A percentile compares a stretch with the other conserved stretches of the same genome.
These are phyloP conservation scores for Solanum sejunctum DNA, from an alignment of 257 asterid genomes.

Conservation along the genomic window DNA sequence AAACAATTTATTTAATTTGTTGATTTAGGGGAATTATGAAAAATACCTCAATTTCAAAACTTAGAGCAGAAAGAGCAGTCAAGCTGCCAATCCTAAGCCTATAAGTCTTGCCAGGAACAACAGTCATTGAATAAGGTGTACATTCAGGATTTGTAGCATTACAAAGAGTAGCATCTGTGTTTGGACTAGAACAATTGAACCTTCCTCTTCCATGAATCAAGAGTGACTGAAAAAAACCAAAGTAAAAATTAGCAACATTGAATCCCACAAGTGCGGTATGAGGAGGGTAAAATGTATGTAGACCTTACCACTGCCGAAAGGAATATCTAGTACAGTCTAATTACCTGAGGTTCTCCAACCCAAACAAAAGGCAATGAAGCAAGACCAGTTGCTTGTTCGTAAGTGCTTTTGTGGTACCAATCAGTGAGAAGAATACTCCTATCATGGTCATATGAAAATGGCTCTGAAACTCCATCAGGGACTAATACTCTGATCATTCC, in stretches of 20 bases:
- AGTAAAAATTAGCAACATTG: not conserved
- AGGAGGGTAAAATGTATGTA: too few relatives aligned
- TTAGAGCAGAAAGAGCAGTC: conserved; percentile 68
- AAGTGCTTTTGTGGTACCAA: conserved; percentile 69
- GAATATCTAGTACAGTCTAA: not conserved
- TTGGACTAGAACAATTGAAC: conserved; percentile 49
- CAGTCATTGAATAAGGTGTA: conserved; percentile 40
- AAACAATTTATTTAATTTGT: not conserved
- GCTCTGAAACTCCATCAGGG: conserved; percentile 57
- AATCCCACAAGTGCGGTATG: too few relatives aligned
- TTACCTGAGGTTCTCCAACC: conserved; percentile 94
- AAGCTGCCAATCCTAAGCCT: conserved; percentile 81
- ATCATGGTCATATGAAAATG: conserved; percentile 55
- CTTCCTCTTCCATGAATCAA: conserved; percentile 81
- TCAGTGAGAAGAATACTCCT: conserved; percentile 58
- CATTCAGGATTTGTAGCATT: conserved; percentile 67
- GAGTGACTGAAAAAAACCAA: conserved; percentile 40
- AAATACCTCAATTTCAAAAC: conserved; percentile 66
- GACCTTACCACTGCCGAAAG: too few relatives aligned
- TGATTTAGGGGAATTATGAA: not conserved
- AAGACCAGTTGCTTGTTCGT: conserved; percentile 62
- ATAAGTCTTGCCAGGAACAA: conserved; percentile 64
- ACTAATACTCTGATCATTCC: conserved; percentile 56
- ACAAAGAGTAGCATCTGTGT: conserved; percentile 23
- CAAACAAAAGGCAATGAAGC: conserved; percentile 59